Evolutionary conservation across 2,329 filamentous ascomycete species (phyloP), one percentile per base, ranked within the genome.

Genomic region (Diaporthe sp.): DNA sequence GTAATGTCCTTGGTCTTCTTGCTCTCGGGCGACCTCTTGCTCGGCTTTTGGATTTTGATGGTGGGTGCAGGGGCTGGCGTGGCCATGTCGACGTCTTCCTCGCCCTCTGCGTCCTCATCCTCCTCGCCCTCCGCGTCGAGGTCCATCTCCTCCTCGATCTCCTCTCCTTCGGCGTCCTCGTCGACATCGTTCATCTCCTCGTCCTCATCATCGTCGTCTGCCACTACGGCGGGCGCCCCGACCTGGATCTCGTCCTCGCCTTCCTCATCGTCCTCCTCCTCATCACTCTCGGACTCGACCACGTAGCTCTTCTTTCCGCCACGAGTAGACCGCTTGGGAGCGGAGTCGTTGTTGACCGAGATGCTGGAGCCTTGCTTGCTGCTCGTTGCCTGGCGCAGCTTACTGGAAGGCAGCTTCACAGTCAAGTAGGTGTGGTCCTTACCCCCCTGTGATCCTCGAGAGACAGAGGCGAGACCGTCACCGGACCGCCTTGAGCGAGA

Each of bases 251-350:
- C 77, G 22, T 80, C 78, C 61, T 79, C 78, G 19, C 77, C 75
- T n/a, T 77, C 77, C 13, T 78, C 76, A 8, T 78, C 77, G 35
- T 79, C 77, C n/a, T 79, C 77, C 13, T 79, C 77, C 0, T 77
- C 78, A 1, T 77, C 77, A 9, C 77, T 78, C 8, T 77, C 87
- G 50, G 87, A 89, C 75, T 91, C 89, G 32, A 92, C 87, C 47
- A 90, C 88, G 71, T 91, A 91, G 77, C 86, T 91, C 82, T 91
- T 91, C 82, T 90, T 89, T 25, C 85, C 85, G 8, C 87, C 88
- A 12, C 89, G 86, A 73, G 88, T 89, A 8, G 79, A 77, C 65
- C 89, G 85, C 78, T 88, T 89, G 50, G 87, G 86, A 35, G 85
- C 82, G 65, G 89, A 87, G 77, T 88, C 85, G 39, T 80, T 79